Base-by-base conservation (phyloP, 371 early-diverging fungal genomes). In the Entomophthora muscae region DNA sequence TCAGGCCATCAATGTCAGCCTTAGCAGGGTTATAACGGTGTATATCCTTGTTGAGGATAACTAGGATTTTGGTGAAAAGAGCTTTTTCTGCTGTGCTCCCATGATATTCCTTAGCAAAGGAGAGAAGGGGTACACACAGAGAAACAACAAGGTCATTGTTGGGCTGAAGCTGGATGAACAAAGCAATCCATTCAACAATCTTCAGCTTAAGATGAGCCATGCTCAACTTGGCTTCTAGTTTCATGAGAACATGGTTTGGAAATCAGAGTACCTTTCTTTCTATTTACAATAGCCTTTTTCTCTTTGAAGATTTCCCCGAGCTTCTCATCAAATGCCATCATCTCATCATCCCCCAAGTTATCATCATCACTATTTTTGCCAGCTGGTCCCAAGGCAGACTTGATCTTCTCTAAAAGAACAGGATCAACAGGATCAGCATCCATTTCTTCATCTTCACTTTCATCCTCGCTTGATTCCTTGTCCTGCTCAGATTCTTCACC, bases 281-380 rank as follows among this genome's bases (percentile, higher is more conserved):
- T 83, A 42, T 76, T 70, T 71, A 83, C 83, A 42, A 75, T 82
- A 30, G 76, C 67, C 78, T 87, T 88, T 71, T 84, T 76, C 68
- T 83, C 81, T 73, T 82, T 87, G 72, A 95, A 95, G 51, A 94
- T 88, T 68, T 87, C 91, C 10, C 84, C 85, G 61, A 95, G 73
- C 71, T 93, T 93, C 53, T 83, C 84, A 71, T 95, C 96, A 73
- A 91, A 93, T 10, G 78, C 85, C 65, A 75, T 83, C 96, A 95
- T 95, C 60, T 90, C 83, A 63, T 92, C 92, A 69, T 95, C 96
- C 64, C 84, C 87, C 59, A 88, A 70, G 24, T 77, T 75, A 65
- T 83, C 85, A 53, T 83, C 85, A 12, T 83, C 85, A 27, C 78
- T 80, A 3, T 68, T 76, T 53, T 75, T 77, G 7, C 76, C 81